These are phyloP conservation scores for Cryptosporidium bovis DNA, from an alignment of 169 alveolate genomes.

Conservation along the genomic window DNA sequence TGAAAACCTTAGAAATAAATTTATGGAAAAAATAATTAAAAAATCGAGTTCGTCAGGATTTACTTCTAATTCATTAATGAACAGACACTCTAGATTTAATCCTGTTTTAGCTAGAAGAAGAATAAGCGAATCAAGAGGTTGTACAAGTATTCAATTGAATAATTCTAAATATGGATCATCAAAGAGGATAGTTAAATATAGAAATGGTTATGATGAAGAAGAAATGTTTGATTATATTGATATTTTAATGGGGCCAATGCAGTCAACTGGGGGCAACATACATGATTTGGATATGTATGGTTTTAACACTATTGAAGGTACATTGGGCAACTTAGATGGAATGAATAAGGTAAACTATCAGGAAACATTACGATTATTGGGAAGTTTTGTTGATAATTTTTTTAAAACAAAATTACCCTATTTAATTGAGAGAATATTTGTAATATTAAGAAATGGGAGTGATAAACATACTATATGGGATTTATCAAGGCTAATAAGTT, in stretches of 20 bases:
- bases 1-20: background rate
- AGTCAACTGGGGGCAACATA: conserved; percentile 43
- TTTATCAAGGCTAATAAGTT: conserved; percentile 29
- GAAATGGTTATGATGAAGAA: conserved; percentile 42
- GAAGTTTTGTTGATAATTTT: conserved; percentile 47
- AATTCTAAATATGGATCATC: conserved; percentile 14
- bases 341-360: background rate
- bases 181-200: conserved; percentile 33
- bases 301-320: conserved; percentile 34
- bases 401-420: conserved; percentile 27
- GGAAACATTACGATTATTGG: conserved; percentile 25
- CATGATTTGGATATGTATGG: conserved; percentile 42
- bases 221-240: conserved; percentile 59
- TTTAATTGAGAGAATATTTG: conserved; percentile 34
- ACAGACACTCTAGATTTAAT: conserved; percentile 65
- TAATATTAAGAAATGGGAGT: conserved; percentile 45
- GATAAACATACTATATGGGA: conserved; percentile 69
- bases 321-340: conserved; percentile 25
- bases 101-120: conserved; percentile 72
- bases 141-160: conserved; percentile 9
- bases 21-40: conserved; percentile 12
- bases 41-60: conserved; percentile 48
- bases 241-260: conserved; percentile 71
- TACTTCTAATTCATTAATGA: conserved; percentile 52
- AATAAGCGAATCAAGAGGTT: conserved; percentile 50